phyloP scores from a whole-genome alignment of 768 basidiomycete species.

The Phylloporus arenicola region DNA sequence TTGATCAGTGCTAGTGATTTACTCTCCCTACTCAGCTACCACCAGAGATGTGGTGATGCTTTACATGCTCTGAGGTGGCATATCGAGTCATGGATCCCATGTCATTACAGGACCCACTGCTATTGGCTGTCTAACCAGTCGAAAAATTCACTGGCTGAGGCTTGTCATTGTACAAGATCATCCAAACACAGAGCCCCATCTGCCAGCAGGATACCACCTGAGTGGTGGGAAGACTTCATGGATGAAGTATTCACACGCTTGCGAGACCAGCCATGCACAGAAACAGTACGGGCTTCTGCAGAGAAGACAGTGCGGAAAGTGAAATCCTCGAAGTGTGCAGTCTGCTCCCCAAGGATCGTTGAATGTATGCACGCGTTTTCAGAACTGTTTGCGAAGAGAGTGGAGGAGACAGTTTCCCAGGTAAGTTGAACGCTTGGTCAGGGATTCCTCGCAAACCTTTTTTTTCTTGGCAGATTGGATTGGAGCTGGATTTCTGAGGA shows the following conservation, averaged over 20 bases:
- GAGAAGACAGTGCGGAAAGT: not conserved
- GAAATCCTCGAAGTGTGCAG: not conserved
- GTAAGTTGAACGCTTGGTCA: not conserved
- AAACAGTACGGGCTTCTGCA: slow-evolving; percentile 1
- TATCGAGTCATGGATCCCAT: too few relatives aligned
- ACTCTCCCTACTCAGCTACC: too few relatives aligned
- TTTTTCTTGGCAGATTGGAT: slow-evolving; percentile 2
- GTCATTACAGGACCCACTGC: too few relatives aligned
- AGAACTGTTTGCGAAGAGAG: slow-evolving; percentile 3
- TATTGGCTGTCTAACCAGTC: too few relatives aligned
- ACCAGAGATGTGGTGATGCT: too few relatives aligned
- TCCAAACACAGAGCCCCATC: not conserved
- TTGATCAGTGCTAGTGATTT: too few relatives aligned
- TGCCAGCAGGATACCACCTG: not conserved
- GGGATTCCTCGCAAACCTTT: too few relatives aligned
- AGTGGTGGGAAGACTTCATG: slow-evolving; percentile 24
- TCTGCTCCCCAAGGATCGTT: slow-evolving; percentile 2
- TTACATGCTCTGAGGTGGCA: slow-evolving; percentile 2
- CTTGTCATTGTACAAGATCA: not conserved
- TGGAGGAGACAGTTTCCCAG: not conserved
- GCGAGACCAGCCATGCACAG: slow-evolving; percentile 15
- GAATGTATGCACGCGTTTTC: slow-evolving; percentile 13
- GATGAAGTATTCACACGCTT: slow-evolving; percentile 6
- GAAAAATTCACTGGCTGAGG: too few relatives aligned
- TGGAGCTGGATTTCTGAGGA: not conserved